Base-by-base conservation (phyloP, 352 stramenopile genomes). In the Phytophthora foliorum region DNA sequence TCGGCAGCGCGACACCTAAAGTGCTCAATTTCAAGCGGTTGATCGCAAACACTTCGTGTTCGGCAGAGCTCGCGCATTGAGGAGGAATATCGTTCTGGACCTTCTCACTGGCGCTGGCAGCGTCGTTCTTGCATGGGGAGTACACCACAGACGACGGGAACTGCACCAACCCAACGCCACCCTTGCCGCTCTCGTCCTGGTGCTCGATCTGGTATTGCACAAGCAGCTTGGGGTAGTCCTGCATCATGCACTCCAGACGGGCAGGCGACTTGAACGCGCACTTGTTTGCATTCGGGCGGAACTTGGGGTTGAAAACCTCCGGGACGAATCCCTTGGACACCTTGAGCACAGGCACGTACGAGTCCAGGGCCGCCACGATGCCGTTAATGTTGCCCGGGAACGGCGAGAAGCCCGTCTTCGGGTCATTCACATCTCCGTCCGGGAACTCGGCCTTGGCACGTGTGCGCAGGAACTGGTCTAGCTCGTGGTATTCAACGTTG, bases 331-430 rank as follows among this genome's bases (percentile, higher is more conserved):
- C 85, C 22, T 72, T 63, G 2, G 85, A 88, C 19, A 21, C 57
- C 29, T 84, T 57, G 1, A 93, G 57, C n/a, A 90, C 79, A 0
- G 57, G 57, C 17, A 82, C 69, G 54, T 93, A 91, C 36, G 77
- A 61, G 19, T 74, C 72, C 17, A 93, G 57, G 4, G 80, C 76
- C 21, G 81, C 64, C 2, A 90, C 76, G 29, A 91, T 83, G 46
- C 89, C 81, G 59, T 93, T 93, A 67, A 93, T 91, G 56, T 91
- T 93, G 51, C 85, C 85, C 19, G 85, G 85, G 57, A 91, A 93
- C 1, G 74, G 75, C 3, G 82, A 91, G 48, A 77, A 89, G 1
- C 75, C 72, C 7, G 81, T 89, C n/a, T 51, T 51, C 1, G 73
- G 68, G 48, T 91, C 81, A 59, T 91, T 91, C 9, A 76, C 81